These are phyloP conservation scores for Trichoderma erinaceum DNA, from an alignment of 495 filamentous ascomycete species.

Conservation along the genomic window DNA sequence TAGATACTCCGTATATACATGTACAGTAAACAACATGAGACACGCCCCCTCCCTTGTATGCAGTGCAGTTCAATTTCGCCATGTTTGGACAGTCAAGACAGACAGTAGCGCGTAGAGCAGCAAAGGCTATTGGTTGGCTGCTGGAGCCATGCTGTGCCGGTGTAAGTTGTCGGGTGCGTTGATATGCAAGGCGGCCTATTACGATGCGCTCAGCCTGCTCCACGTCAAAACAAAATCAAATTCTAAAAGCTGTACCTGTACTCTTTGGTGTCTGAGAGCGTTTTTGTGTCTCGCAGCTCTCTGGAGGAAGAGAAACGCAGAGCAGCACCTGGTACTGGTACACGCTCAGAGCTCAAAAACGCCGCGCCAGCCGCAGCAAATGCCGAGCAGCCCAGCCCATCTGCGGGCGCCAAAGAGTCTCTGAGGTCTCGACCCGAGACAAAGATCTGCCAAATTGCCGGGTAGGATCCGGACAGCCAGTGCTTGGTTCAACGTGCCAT, in stretches of 20 bases:
- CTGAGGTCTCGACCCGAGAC: background rate
- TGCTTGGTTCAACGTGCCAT: no score
- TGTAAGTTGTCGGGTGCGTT: background rate
- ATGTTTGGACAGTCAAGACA: background rate
- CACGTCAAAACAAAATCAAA: no score
- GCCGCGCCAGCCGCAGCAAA: background rate
- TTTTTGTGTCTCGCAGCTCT: no score
- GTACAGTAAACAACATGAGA: background rate
- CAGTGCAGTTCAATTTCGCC: background rate
- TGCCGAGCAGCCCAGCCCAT: background rate
- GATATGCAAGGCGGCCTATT: background rate
- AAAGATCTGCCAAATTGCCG: no score
- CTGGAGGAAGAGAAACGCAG: no score
- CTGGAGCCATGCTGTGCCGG: background rate
- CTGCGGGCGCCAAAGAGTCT: slow-evolving; percentile 5
- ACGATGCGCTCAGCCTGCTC: no score
- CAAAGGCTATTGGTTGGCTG: background rate
- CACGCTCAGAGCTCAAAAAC: background rate
- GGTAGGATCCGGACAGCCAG: no score
- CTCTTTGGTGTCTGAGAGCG: no score
- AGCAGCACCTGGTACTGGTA: background rate
- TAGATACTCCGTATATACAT: background rate
- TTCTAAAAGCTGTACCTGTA: no score
- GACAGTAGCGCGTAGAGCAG: background rate
- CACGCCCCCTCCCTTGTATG: background rate